These are phyloP conservation scores for Rosa persica DNA, from an alignment of 306 rosid species.

Conservation along the genomic window DNA sequence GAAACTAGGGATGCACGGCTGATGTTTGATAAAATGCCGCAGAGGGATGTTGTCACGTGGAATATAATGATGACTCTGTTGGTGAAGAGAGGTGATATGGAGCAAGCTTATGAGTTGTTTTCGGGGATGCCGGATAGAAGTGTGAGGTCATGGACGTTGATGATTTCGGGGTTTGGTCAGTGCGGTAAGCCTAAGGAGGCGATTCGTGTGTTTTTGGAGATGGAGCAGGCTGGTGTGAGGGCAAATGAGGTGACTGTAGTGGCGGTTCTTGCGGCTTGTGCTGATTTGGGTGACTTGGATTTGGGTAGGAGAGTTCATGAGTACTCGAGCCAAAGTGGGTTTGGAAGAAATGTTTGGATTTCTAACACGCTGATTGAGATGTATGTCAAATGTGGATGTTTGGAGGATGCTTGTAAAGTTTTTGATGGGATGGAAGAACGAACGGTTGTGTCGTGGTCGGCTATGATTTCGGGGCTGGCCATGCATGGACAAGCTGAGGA, in stretches of 20 bases:
- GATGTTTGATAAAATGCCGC: constrained; percentile 52
- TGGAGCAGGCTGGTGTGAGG: constrained; percentile 45
- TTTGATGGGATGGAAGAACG: constrained; percentile 37
- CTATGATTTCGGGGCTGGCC: constrained; percentile 56
- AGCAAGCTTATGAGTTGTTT: constrained; percentile 46
- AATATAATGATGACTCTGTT: constrained; percentile 52
- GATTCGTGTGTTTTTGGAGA: constrained; percentile 34
- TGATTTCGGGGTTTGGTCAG: constrained; percentile 50
- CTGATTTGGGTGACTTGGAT: constrained; percentile 50
- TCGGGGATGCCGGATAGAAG: constrained; percentile 37
- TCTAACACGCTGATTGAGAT: constrained; percentile 51
- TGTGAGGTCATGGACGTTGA: constrained; percentile 67
- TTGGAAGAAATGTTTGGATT: constrained; percentile 32
- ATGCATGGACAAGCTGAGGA: constrained; percentile 53
- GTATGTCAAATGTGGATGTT: constrained; percentile 62
- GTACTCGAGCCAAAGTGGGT: constrained; percentile 34
- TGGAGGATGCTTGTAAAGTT: constrained; percentile 40
- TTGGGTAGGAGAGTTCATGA: constrained; percentile 50
- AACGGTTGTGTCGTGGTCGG: constrained; percentile 56
- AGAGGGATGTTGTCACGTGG: constrained; percentile 48
- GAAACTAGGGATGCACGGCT: constrained; percentile 35
- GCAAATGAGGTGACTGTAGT: constrained; percentile 53
- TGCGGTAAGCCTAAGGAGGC: constrained; percentile 56
- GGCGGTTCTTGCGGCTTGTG: constrained; percentile 54
- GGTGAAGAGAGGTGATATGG: constrained; percentile 29